Evolutionary conservation across 805 yeast genomes (phyloP), one percentile per base, ranked within the genome.

Genomic region (Yarrowia sp.): DNA sequence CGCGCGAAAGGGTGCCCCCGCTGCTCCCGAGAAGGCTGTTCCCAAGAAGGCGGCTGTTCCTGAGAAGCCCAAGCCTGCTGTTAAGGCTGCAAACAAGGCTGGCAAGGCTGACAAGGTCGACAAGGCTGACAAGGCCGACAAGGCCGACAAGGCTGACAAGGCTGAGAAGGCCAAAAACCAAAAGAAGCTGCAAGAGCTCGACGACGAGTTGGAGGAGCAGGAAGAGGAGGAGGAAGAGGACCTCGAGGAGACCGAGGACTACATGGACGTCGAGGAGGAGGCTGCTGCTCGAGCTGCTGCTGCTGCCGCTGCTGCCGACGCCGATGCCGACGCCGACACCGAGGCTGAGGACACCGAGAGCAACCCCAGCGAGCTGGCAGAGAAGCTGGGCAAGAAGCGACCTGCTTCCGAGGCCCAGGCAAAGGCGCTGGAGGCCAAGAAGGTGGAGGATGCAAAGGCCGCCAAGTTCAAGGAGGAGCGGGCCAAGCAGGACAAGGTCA

Each of bases 401-500:
- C 58, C 58, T 6, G 41, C 42, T 13, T 10, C 58, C 4, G 58
- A 33, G 2, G 58, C 58, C 24, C 58, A 51, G 42, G 58, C 42
- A 6, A 35, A 24, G 24, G 58, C 58, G 8, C 22, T 35, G 2
- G 58, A 33, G 18, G 58, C 32, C 32, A 51, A 51, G 24, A 12
- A 14, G 10, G 18, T 27, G 3, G 42, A 51, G 24, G 58, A 51
- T 33, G 58, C 58, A 9, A 51, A 51, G 27, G 58, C 58, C 16
- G 58, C 58, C 32, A 51, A 51, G 42, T 51, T 51, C 58, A 51
- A 51, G 42, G 42, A 51, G 4, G 58, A 51, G 58, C n/a, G 58
- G 8, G 58, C 58, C 33, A 51, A 35, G 19, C 58, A 51, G 58
- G 58, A 51, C 16, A 51, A 51, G 18, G 42, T 51, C 31, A 51